Evolutionary conservation across 2,329 filamentous ascomycete species (phyloP).

Genomic region (Apiospora saccharicola): DNA sequence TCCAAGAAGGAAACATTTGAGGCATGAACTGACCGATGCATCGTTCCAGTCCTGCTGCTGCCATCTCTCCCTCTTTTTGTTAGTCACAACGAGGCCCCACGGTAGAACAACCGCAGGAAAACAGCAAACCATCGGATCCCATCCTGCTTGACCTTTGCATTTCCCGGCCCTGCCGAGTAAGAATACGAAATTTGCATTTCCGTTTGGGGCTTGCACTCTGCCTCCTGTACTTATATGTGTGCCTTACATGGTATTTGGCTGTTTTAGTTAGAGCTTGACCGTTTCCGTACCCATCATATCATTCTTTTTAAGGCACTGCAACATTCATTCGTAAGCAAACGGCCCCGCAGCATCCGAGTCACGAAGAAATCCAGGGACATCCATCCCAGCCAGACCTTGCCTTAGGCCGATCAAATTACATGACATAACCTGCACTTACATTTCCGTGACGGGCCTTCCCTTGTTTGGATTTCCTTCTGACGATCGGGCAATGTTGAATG

Average conservation of each 20-base stretch:
- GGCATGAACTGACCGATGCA: slow-evolving; percentile 10
- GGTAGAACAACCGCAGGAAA: background rate
- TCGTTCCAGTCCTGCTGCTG: background rate
- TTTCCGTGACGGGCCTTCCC: slow-evolving; percentile 18
- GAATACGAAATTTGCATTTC: background rate
- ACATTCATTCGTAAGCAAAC: slow-evolving; percentile 12
- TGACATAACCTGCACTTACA: slow-evolving; percentile 18
- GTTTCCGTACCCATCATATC: slow-evolving; percentile 2
- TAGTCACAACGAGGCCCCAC: slow-evolving; percentile 10
- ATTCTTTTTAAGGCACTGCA: background rate
- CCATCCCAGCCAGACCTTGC: background rate
- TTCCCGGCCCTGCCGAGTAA: slow-evolving; percentile 12
- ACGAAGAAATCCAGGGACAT: slow-evolving; percentile 9
- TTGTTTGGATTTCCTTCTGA: slow-evolving; percentile 15
- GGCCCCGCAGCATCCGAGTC: slow-evolving; percentile 17
- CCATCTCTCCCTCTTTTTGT: background rate
- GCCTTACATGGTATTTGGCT: background rate
- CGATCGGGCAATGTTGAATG: slow-evolving; percentile 1
- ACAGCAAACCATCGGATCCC: background rate
- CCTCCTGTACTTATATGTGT: background rate
- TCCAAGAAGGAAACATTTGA: background rate
- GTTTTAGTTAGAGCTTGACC: background rate
- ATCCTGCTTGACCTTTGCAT: background rate
- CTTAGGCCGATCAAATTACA: slow-evolving; percentile 6
- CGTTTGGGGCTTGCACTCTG: background rate